Percentiles rank a stretch among this genome's conserved stretches.
Conservation (phyloP, 2,329 filamentous ascomycete species). For the Botrytis fabae region DNA sequence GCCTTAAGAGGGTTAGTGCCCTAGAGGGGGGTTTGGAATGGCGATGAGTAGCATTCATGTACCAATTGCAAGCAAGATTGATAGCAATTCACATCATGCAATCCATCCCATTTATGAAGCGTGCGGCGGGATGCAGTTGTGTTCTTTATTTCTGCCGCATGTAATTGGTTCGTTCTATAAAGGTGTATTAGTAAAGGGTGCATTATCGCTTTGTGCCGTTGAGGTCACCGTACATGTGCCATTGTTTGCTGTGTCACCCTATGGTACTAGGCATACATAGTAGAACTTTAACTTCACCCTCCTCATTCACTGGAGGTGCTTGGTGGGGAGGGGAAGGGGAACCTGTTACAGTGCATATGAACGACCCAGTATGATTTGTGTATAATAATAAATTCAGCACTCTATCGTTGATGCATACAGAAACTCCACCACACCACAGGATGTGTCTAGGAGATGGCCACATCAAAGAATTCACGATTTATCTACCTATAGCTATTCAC, state of each 20-base stretch:
- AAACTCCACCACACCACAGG: background rate
- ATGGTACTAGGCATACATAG: no score
- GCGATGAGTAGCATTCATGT: background rate
- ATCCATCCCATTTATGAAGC: background rate
- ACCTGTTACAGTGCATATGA: background rate
- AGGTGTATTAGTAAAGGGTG: background rate
- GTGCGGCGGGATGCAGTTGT: background rate
- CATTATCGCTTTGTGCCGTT: background rate
- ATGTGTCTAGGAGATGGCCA: background rate
- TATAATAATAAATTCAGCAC: background rate
- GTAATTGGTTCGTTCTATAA: background rate
- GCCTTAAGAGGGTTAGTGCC: slow-evolving; percentile 15
- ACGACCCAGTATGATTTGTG: background rate
- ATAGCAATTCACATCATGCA: background rate
- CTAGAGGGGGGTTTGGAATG: background rate
- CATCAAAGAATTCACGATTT: background rate
- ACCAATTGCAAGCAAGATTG: background rate
- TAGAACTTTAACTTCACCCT: no score
- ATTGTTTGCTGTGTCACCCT: background rate
- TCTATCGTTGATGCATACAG: background rate
- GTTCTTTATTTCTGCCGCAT: background rate
- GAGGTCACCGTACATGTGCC: background rate
- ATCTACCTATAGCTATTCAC: background rate
- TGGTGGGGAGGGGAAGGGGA: background rate
- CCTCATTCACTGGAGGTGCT: no score